Evolutionary conservation across 2,329 filamentous ascomycete genomes (phyloP).

Genomic region (Paradendryphiella salina): DNA sequence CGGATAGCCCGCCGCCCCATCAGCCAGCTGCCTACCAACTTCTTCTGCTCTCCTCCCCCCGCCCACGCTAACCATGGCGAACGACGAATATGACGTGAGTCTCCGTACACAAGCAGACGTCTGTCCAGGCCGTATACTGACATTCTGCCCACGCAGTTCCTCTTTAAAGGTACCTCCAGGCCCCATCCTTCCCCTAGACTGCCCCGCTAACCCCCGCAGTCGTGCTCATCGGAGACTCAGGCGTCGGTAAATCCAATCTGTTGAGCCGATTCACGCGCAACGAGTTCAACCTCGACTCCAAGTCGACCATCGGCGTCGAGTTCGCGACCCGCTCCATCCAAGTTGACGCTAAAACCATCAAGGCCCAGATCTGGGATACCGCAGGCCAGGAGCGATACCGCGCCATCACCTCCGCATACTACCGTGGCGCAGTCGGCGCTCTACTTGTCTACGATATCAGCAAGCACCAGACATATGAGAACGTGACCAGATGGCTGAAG

Average conservation of each 20-base stretch:
- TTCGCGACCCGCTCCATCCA: conserved; percentile 98
- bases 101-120: conserved; percentile 25
- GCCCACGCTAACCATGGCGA: conserved; percentile 71
- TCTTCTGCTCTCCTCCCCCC: conserved; percentile 20
- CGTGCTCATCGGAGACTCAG: conserved; percentile 98
- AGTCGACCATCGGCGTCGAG: conserved; percentile 99
- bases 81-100: conserved; percentile 99
- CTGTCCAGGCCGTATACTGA: conserved; percentile 28
- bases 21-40: conserved; percentile 12
- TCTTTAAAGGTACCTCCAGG: conserved; percentile 85
- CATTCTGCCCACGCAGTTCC: conserved; percentile 66
- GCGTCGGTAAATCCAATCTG: conserved; percentile 99
- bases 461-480: conserved; percentile 99
- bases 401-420: conserved; percentile 98
- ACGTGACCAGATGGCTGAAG: conserved; percentile 98
- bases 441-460: conserved; percentile 99
- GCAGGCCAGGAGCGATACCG: conserved; percentile 98
- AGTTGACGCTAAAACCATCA: conserved; percentile 99
- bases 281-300: conserved; percentile 99
- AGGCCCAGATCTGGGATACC: conserved; percentile 99
- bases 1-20: background rate
- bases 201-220: conserved; percentile 60
- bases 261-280: conserved; percentile 99
- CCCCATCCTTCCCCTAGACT: conserved; percentile 2
- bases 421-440: conserved; percentile 94